phyloP scores from a whole-genome alignment of 495 filamentous ascomycete species.

The Aspergillus indologenus region DNA sequence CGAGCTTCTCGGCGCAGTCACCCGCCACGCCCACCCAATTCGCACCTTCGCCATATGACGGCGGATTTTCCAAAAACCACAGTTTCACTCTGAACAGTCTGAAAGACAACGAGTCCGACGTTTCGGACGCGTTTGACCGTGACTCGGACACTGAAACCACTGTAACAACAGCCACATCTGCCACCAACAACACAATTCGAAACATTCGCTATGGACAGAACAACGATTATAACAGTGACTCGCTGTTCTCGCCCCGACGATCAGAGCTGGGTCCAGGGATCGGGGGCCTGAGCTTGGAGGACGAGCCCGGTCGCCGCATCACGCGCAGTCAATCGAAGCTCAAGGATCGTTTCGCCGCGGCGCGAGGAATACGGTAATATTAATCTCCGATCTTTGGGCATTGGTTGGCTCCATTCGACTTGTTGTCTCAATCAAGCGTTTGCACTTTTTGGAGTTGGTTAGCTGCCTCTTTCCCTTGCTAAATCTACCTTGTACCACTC shows the following conservation, averaged over 20 bases:
- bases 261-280: constrained; percentile 39
- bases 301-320: constrained; percentile 36
- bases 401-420: background rate
- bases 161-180: constrained; percentile 34
- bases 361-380: background rate
- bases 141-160: constrained; percentile 46
- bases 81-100: constrained; percentile 40
- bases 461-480: background rate
- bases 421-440: constrained; percentile 3
- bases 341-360: constrained; percentile 3
- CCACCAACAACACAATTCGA: constrained; percentile 37
- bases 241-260: constrained; percentile 33
- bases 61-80: constrained; percentile 21
- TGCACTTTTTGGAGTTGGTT: constrained; percentile 8
- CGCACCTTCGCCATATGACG: constrained; percentile 15
- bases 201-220: constrained; percentile 40
- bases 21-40: constrained; percentile 25
- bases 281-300: constrained; percentile 42
- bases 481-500: background rate
- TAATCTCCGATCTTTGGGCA: background rate
- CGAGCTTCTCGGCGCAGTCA: constrained; percentile 34
- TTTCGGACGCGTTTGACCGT: constrained; percentile 34
- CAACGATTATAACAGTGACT: constrained; percentile 6
- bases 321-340: constrained; percentile 41
- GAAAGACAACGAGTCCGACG: constrained; percentile 32